Conservation (phyloP, 805 yeast genomes). For the Starmerella powellii region DNA sequence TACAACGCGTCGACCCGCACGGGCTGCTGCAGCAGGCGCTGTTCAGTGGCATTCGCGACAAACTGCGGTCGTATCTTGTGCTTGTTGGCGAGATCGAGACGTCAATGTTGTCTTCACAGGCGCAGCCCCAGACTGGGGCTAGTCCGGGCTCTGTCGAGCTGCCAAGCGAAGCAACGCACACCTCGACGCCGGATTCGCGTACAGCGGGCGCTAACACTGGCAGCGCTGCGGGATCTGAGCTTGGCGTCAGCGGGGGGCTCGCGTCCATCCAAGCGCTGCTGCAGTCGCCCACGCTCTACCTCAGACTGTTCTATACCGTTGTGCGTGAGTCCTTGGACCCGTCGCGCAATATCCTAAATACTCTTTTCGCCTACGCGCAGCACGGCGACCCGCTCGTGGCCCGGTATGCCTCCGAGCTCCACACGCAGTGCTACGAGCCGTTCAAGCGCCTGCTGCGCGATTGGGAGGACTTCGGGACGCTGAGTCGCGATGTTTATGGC, state of each 20-base stretch:
- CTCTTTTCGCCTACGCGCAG: slow-evolving; percentile 38
- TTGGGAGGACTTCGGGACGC: slow-evolving; percentile 63
- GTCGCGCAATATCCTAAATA: slow-evolving; percentile 38
- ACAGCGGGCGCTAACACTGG: too few relatives aligned
- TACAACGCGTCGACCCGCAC: slow-evolving; percentile 27
- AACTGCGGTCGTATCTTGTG: slow-evolving; percentile 35
- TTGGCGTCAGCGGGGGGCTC: background rate
- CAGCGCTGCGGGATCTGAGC: too few relatives aligned
- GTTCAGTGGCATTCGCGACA: slow-evolving; percentile 35
- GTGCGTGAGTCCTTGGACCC: slow-evolving; percentile 26
- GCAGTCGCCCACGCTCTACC: slow-evolving; percentile 39
- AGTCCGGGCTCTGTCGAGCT: too few relatives aligned
- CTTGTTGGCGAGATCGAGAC: slow-evolving; percentile 37
- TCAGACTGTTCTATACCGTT: slow-evolving; percentile 47
- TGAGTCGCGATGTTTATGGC: slow-evolving; percentile 37
- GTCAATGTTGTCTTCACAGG: background rate
- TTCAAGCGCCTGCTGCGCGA: slow-evolving; percentile 46
- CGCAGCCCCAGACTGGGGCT: too few relatives aligned
- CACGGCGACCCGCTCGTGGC: slow-evolving; percentile 54
- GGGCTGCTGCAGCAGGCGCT: slow-evolving; percentile 53
- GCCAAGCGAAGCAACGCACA: too few relatives aligned
- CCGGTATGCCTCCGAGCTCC: slow-evolving; percentile 35
- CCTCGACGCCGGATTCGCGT: too few relatives aligned
- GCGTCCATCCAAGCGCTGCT: slow-evolving; percentile 26
- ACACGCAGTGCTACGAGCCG: slow-evolving; percentile 40